Base-by-base conservation (phyloP, 2,329 filamentous ascomycete genomes). In the Canariomyces notabilis region DNA sequence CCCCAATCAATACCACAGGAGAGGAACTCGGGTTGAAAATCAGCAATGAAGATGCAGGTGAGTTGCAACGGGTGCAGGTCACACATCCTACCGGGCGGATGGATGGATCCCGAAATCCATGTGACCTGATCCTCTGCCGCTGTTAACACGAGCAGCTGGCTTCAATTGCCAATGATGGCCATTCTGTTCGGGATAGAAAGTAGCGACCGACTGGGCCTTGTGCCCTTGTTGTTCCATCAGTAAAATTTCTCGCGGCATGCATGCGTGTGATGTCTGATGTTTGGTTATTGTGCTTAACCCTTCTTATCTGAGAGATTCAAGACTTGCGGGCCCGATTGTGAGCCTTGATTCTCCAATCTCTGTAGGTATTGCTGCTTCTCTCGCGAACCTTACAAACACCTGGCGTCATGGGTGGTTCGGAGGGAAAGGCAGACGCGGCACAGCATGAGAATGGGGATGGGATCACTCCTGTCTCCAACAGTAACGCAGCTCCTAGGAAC, bases 381-480 rank as follows among this genome's bases (percentile, higher is more conserved):
- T n/a, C n/a, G n/a, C 12, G 23, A 34, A 11, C 20, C 36, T 16
- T 22, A n/a, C n/a, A n/a, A n/a, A n/a, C 18, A 20, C n/a, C 9
- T 44, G n/a, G 20, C 31, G 40, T 19, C 31, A 29, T 29, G 26
- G 26, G 26, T 9, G 8, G 26, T 3, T 12, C 26, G 14, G 26
- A 8, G 8, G 14, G 14, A 12, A 12, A 29, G 14, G 14, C 29
- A 21, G n/a, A n/a, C 4, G 16, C 8, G 34, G 15, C 9, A 9
- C 5, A 37, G 15, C 40, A 48, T 23, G 18, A 16, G 8, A 39
- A 26, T 15, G 22, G 23, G 21, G 56, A 54, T 48, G 56, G 54
- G 19, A 61, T 62, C 40, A 55, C 58, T 2, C 50, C 59, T 4
- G 55, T 50, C n/a, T 51, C 53, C 14, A 43, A 49, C 15, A 41